These are phyloP conservation scores for Paecilomyces niveus DNA, from an alignment of 2,329 filamentous ascomycete genomes.

Conservation along the genomic window DNA sequence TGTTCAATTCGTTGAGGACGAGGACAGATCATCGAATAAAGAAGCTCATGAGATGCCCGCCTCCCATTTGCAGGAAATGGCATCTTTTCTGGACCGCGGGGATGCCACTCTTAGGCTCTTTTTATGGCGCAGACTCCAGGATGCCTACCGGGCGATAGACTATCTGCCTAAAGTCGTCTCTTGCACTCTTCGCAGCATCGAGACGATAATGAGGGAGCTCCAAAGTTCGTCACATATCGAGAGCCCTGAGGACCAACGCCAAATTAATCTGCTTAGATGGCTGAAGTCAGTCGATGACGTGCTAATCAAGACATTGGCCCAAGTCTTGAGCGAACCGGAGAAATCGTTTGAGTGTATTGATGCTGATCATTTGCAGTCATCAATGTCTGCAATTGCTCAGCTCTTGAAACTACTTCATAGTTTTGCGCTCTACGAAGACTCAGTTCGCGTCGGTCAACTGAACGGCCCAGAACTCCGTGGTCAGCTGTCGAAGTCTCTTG, in stretches of 20 bases:
- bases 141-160: slow-evolving; percentile 78
- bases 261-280: slow-evolving; percentile 64
- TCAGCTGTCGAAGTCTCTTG: slow-evolving; percentile 31
- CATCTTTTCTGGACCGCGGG: slow-evolving; percentile 74
- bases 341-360: slow-evolving; percentile 76
- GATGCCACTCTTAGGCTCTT: slow-evolving; percentile 78
- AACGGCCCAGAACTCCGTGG: slow-evolving; percentile 53
- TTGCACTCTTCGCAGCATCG: slow-evolving; percentile 77
- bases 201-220: slow-evolving; percentile 68
- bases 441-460: slow-evolving; percentile 69
- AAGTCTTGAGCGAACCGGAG: slow-evolving; percentile 58
- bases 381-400: slow-evolving; percentile 63
- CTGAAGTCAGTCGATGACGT: slow-evolving; percentile 74
- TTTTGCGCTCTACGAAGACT: slow-evolving; percentile 75
- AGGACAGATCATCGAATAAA: slow-evolving; percentile 3
- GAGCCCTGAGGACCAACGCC: slow-evolving; percentile 56
- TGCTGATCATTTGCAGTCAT: slow-evolving; percentile 65
- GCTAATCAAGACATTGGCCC: slow-evolving; percentile 61
- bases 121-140: slow-evolving; percentile 83
- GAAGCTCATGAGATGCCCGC: slow-evolving; percentile 37
- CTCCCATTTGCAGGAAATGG: slow-evolving; percentile 62
- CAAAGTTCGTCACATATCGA: slow-evolving; percentile 52
- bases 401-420: slow-evolving; percentile 70
- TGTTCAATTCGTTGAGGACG: slow-evolving; percentile 19
- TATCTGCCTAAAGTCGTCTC: slow-evolving; percentile 85